Conservation (phyloP, 2,329 filamentous ascomycete species). For the Alternaria consortialis region DNA sequence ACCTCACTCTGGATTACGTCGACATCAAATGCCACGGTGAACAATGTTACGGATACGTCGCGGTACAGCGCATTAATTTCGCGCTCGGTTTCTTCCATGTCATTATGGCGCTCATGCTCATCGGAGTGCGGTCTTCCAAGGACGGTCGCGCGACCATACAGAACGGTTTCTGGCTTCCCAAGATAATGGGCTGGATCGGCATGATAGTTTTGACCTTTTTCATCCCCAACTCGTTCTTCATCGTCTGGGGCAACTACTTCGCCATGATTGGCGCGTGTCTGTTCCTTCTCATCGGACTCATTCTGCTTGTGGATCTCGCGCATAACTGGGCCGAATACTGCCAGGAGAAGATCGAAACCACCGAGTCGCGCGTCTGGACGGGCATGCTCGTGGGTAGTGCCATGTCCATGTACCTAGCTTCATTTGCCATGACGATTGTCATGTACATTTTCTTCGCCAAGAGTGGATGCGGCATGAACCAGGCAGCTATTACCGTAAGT, state of each 20-base stretch:
- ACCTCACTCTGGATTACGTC: conserved; percentile 93
- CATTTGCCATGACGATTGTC: conserved; percentile 90
- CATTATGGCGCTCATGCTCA: conserved; percentile 80
- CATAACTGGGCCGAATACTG: conserved; percentile 98
- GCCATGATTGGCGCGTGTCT: conserved; percentile 87
- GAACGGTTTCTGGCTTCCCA: conserved; percentile 99
- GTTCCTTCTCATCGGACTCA: conserved; percentile 90
- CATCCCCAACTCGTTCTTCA: conserved; percentile 93
- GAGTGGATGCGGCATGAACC: conserved; percentile 89
- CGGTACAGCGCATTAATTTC: conserved; percentile 97
- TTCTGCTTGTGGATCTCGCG: conserved; percentile 91
- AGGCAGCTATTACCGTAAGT: conserved; percentile 83
- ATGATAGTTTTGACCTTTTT: conserved; percentile 93
- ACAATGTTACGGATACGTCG: conserved; percentile 93
- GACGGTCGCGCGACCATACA: conserved; percentile 88
- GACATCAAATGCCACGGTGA: conserved; percentile 90
- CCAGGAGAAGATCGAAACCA: conserved; percentile 89
- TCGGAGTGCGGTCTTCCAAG: conserved; percentile 87
- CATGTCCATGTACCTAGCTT: conserved; percentile 89
- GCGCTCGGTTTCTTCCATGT: conserved; percentile 94
- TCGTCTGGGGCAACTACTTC: conserved; percentile 95
- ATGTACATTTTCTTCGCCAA: conserved; percentile 97
- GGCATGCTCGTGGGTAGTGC: conserved; percentile 90
- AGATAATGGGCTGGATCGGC: conserved; percentile 86
- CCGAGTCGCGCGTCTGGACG: conserved; percentile 85